Conservation (phyloP, 108 stramenopile species). For the Skeletonema marinoi region DNA sequence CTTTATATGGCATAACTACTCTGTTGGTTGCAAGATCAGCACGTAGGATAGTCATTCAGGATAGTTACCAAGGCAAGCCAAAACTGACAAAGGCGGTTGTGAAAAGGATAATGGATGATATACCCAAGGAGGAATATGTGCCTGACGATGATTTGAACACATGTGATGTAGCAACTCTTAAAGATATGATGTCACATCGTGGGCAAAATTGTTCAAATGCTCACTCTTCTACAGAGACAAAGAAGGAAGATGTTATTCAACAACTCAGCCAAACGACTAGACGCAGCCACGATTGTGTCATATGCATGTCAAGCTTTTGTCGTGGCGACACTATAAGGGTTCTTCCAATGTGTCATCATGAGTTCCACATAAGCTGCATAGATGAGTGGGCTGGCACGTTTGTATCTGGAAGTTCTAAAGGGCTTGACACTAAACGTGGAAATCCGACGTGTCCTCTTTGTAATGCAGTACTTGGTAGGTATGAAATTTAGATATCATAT, state of each 20-base stretch:
- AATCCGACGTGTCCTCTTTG: conserved; percentile 62
- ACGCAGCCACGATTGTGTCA: conserved; percentile 54
- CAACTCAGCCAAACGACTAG: conserved; percentile 34
- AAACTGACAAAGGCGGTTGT: conserved; percentile 19
- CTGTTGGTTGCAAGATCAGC: conserved; percentile 37
- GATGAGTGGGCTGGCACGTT: conserved; percentile 66
- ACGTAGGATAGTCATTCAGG: neutral
- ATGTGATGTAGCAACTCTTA: conserved; percentile 25
- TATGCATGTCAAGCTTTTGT: conserved; percentile 47
- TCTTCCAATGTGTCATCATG: conserved; percentile 57
- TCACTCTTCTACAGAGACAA: neutral
- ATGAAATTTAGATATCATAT: too few relatives aligned
- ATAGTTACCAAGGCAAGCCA: neutral
- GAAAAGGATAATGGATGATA: conserved; percentile 22
- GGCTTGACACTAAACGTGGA: conserved; percentile 26
- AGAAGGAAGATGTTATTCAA: conserved; percentile 38
- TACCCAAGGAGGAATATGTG: conserved; percentile 55
- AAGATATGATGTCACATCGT: conserved; percentile 44
- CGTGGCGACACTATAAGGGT: conserved; percentile 42
- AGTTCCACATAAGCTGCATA: conserved; percentile 61
- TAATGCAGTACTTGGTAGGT: conserved; percentile 10
- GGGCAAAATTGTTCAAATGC: conserved; percentile 2
- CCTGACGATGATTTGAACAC: conserved; percentile 25
- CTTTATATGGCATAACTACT: conserved; percentile 36
- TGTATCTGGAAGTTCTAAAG: conserved; percentile 21